phyloP scores from a whole-genome alignment of 2,329 filamentous ascomycete genomes.

The Fusarium sp. region DNA sequence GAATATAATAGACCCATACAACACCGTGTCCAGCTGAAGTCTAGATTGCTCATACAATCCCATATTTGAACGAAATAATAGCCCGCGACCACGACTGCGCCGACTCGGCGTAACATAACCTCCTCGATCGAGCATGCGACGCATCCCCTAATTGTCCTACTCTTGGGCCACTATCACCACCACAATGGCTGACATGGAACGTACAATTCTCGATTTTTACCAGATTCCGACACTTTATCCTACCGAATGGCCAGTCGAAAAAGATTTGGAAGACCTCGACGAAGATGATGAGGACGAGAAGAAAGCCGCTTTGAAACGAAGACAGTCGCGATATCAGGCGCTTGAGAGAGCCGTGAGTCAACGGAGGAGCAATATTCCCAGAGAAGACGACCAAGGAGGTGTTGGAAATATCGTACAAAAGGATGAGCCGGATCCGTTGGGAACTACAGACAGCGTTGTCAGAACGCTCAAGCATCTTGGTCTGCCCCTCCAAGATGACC shows the following conservation, averaged over 20 bases:
- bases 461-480: conserved; percentile 80
- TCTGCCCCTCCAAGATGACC: conserved; percentile 85
- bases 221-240: conserved; percentile 83
- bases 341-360: conserved; percentile 80
- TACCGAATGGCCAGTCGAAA: conserved; percentile 85
- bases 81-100: neutral
- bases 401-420: conserved; percentile 84
- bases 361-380: conserved; percentile 72
- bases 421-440: conserved; percentile 92
- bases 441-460: conserved; percentile 88
- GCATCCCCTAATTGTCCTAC: conserved; percentile 29
- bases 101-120: conserved; percentile 6
- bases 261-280: conserved; percentile 75
- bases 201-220: conserved; percentile 88
- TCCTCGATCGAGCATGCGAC: conserved; percentile 30
- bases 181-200: conserved; percentile 76
- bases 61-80: neutral
- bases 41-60: neutral
- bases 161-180: conserved; percentile 19
- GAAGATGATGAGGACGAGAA: conserved; percentile 65
- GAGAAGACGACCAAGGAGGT: conserved; percentile 73
- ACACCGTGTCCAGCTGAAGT: neutral
- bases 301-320: conserved; percentile 62
- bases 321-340: conserved; percentile 85
- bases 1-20: neutral